Conservation (phyloP, 306 rosid species). For the Parietaria judaica region DNA sequence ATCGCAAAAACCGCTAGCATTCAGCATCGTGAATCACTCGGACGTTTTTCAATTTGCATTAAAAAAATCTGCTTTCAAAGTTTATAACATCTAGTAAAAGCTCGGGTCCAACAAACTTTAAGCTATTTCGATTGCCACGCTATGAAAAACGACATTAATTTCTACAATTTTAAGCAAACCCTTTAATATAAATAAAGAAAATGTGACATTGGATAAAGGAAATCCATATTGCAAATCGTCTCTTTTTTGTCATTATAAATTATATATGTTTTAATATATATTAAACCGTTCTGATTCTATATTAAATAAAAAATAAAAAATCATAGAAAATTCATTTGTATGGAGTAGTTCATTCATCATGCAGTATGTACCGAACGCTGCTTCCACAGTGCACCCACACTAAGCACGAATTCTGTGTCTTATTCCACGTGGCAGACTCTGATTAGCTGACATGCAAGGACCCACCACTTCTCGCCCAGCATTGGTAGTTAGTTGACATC, state of each 20-base stretch:
- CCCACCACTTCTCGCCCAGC: background rate
- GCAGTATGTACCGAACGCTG: background rate
- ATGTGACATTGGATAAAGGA: too few relatives aligned
- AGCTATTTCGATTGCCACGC: background rate
- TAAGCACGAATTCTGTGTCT: background rate
- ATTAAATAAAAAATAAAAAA: too few relatives aligned
- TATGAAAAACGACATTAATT: background rate
- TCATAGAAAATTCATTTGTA: too few relatives aligned
- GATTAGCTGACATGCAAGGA: background rate
- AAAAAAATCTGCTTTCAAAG: background rate
- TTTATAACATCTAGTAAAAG: background rate
- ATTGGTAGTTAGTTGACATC: background rate
- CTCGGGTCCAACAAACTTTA: background rate
- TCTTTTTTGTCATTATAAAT: too few relatives aligned
- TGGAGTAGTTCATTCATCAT: background rate
- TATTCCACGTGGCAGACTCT: background rate
- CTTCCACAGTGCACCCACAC: too few relatives aligned
- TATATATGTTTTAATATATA: too few relatives aligned
- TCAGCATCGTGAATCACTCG: too few relatives aligned
- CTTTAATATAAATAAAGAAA: too few relatives aligned
- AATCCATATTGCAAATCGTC: too few relatives aligned
- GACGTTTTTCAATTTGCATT: background rate
- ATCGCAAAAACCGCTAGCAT: too few relatives aligned
- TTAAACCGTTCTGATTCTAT: too few relatives aligned
- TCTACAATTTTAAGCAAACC: too few relatives aligned